phyloP scores from a whole-genome alignment of 108 stramenopile genomes.

The Discostella stelligeroides region DNA sequence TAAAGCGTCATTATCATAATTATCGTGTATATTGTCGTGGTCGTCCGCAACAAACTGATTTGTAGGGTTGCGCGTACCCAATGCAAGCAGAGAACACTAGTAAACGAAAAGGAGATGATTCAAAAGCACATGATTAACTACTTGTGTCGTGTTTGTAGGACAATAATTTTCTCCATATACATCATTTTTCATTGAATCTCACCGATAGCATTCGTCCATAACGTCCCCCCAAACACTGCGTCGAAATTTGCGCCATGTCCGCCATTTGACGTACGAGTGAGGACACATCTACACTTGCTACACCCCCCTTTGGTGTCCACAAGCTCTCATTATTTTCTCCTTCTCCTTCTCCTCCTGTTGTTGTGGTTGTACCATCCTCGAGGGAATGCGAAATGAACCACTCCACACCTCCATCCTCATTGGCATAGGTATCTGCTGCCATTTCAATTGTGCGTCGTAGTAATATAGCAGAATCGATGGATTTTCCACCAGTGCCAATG shows the following conservation, averaged over 20 bases:
- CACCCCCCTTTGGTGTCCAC: constrained; percentile 19
- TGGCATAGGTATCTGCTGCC: constrained; percentile 34
- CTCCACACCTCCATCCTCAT: constrained; percentile 47
- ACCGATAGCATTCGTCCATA: constrained; percentile 53
- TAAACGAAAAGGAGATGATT: constrained; percentile 13
- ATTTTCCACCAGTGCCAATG: constrained; percentile 61
- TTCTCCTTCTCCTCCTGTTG: too few species aligned
- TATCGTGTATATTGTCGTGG: neutral
- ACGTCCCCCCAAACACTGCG: constrained; percentile 56
- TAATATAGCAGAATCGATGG: constrained; percentile 59
- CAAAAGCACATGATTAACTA: too few species aligned
- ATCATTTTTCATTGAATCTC: too few species aligned
- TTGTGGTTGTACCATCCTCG: too few species aligned
- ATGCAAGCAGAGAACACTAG: constrained; percentile 57
- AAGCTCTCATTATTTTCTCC: constrained; percentile 3
- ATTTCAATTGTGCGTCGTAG: constrained; percentile 41
- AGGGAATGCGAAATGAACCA: constrained; percentile 47
- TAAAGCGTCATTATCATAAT: constrained; percentile 1
- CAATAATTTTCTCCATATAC: too few species aligned
- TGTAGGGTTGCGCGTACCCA: constrained; percentile 42
- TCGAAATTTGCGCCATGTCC: constrained; percentile 68
- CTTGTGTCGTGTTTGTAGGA: too few species aligned
- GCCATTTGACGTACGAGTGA: constrained; percentile 61
- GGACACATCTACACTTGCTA: constrained; percentile 27
- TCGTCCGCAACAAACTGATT: neutral